A percentile compares a stretch with the other conserved stretches of the same genome.
Evolutionary conservation across 495 filamentous ascomycete species (phyloP).

Genomic region (Thermothielavioides terrestris): DNA sequence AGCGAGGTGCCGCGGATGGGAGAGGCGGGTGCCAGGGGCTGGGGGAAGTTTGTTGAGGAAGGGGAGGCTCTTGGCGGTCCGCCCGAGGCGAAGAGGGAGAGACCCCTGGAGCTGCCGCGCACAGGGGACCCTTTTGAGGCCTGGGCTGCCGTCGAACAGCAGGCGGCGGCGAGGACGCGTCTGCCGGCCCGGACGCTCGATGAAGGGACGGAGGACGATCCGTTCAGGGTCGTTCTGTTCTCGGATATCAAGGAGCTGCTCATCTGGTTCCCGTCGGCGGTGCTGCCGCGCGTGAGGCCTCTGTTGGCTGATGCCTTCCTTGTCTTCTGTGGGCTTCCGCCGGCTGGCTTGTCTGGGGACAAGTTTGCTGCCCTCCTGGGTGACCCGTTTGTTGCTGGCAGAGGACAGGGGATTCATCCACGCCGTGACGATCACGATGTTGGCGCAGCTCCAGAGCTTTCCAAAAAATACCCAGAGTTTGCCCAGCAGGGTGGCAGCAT

Average conservation of each 20-base stretch:
- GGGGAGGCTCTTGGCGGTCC: slow-evolving; percentile 22
- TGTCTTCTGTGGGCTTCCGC: slow-evolving; percentile 62
- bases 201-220: slow-evolving; percentile 63
- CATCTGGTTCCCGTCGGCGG: slow-evolving; percentile 38
- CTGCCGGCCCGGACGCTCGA: slow-evolving; percentile 59
- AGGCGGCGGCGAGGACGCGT: slow-evolving; percentile 36
- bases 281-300: slow-evolving; percentile 27
- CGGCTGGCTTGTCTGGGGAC: slow-evolving; percentile 20
- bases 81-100: slow-evolving; percentile 27
- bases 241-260: slow-evolving; percentile 63
- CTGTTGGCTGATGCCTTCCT: slow-evolving; percentile 58
- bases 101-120: slow-evolving; percentile 10
- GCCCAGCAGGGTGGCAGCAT: slow-evolving; percentile 25
- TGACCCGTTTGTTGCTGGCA: slow-evolving; percentile 32
- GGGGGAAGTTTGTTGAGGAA: slow-evolving; percentile 47
- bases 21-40: slow-evolving; percentile 61
- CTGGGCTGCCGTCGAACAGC: slow-evolving; percentile 57
- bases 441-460: slow-evolving; percentile 4
- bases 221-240: slow-evolving; percentile 67
- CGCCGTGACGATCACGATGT: background rate
- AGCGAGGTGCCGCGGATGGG: slow-evolving; percentile 74
- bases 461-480: slow-evolving; percentile 28
- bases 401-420: slow-evolving; percentile 5
- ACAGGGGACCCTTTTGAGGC: slow-evolving; percentile 34
- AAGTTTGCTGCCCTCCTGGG: slow-evolving; percentile 10